A percentile compares a stretch with the other conserved stretches of the same genome.
Conservation (phyloP, 164 flowering plant species). For the Stephania yunnanensis region DNA sequence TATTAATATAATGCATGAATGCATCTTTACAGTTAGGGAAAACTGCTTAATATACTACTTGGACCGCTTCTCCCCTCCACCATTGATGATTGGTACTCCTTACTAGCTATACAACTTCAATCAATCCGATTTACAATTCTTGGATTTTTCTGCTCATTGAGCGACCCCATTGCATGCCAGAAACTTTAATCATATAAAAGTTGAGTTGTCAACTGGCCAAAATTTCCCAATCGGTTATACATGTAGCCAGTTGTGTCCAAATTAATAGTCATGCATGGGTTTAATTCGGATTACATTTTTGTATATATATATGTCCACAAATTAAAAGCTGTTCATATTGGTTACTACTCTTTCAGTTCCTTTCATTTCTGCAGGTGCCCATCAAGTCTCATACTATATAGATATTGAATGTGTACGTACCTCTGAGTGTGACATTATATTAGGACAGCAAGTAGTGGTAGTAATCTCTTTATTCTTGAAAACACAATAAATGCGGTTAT, state of each 20-base stretch:
- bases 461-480: background rate
- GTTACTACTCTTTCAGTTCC: background rate
- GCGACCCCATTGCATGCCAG: background rate
- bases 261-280: background rate
- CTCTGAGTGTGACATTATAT: background rate
- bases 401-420: too few relatives aligned
- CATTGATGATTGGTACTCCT: background rate
- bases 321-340: background rate
- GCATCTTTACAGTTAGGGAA: background rate
- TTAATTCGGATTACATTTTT: background rate
- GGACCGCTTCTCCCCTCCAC: background rate
- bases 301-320: background rate
- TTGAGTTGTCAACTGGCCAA: background rate
- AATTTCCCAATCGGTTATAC: too few relatives aligned
- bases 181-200: background rate
- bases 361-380: background rate
- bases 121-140: background rate
- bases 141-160: background rate
- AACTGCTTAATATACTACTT: background rate
- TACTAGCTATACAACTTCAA: background rate
- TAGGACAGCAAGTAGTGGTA: slow-evolving; percentile 2
- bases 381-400: background rate
- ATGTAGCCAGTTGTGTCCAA: too few relatives aligned
- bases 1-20: background rate
- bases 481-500: background rate